A percentile compares a stretch with the other conserved stretches of the same genome.
Conservation (phyloP, 208 protist genomes). For the Herpetomonas tarakana region DNA sequence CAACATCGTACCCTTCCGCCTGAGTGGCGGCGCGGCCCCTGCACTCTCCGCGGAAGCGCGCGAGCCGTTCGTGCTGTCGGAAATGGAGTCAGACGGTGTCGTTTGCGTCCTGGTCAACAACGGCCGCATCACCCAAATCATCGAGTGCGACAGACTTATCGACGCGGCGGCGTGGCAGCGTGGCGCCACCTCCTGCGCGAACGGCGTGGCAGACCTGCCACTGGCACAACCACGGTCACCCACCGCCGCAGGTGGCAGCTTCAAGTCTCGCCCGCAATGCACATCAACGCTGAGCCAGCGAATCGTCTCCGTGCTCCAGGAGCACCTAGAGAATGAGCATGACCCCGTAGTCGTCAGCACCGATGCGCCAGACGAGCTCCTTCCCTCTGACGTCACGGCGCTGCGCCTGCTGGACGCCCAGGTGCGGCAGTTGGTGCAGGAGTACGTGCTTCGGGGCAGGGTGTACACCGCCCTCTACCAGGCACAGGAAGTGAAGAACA, state of each 20-base stretch:
- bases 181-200: not conserved
- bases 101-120: slow-evolving; percentile 28
- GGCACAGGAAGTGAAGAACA: slow-evolving; percentile 35
- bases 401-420: slow-evolving; percentile 50
- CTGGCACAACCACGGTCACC: not conserved
- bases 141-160: slow-evolving; percentile 20
- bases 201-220: not conserved
- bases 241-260: not conserved
- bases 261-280: not conserved
- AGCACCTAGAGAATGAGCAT: not conserved
- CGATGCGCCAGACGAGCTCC: not conserved
- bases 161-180: not conserved
- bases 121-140: slow-evolving; percentile 21
- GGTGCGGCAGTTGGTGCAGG: slow-evolving; percentile 49
- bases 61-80: slow-evolving; percentile 10
- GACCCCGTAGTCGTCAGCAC: too few relatives aligned
- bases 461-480: slow-evolving; percentile 51
- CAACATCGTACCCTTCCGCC: not conserved
- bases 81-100: slow-evolving; percentile 26
- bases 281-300: slow-evolving; percentile 1
- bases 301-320: not conserved
- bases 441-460: slow-evolving; percentile 66
- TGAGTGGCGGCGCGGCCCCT: not conserved
- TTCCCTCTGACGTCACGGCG: not conserved
- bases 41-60: not conserved